Conservation (phyloP, 108 stramenopile genomes). For the Nitzschia sp. region DNA sequence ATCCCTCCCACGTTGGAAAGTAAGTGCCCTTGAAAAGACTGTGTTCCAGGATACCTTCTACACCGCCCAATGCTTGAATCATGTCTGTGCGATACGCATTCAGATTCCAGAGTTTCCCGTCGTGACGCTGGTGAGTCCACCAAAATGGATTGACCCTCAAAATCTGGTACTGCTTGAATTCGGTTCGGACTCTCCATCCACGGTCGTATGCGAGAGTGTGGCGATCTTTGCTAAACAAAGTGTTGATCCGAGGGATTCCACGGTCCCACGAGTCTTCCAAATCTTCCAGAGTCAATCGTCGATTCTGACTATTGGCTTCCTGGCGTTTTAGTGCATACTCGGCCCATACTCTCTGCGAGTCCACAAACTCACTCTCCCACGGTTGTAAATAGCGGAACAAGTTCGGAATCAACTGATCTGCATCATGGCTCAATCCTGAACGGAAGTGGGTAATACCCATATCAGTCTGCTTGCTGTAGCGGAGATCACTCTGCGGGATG, state of each 20-base stretch:
- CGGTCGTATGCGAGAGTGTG: conserved; percentile 96
- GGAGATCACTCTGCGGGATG: conserved; percentile 98
- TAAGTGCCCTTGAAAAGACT: conserved; percentile 99
- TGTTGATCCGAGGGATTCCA: conserved; percentile 99
- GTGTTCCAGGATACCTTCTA: conserved; percentile 99
- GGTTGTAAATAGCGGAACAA: conserved; percentile 98
- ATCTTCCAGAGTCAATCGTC: conserved; percentile 98
- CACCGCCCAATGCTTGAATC: conserved; percentile 99
- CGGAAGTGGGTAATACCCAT: conserved; percentile 99
- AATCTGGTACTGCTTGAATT: conserved; percentile 98
- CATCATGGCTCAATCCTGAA: conserved; percentile 96
- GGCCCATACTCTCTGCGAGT: conserved; percentile 99
- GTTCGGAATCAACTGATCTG: conserved; percentile 98
- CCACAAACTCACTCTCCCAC: conserved; percentile 99
- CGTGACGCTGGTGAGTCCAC: conserved; percentile 99
- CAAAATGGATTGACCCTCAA: conserved; percentile 96
- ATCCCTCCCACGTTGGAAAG: conserved; percentile 99
- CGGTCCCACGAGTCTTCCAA: conserved; percentile 99
- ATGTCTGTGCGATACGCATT: conserved; percentile 99
- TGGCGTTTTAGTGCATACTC: conserved; percentile 99
- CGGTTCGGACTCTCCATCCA: conserved; percentile 98
- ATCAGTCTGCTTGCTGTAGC: conserved; percentile 99
- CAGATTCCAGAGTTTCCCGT: conserved; percentile 99
- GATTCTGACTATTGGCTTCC: conserved; percentile 98
- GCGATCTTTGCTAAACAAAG: conserved; percentile 96